Evolutionary conservation across 1,139 yeast species (phyloP).

Genomic region (Ogataea hybrid): DNA sequence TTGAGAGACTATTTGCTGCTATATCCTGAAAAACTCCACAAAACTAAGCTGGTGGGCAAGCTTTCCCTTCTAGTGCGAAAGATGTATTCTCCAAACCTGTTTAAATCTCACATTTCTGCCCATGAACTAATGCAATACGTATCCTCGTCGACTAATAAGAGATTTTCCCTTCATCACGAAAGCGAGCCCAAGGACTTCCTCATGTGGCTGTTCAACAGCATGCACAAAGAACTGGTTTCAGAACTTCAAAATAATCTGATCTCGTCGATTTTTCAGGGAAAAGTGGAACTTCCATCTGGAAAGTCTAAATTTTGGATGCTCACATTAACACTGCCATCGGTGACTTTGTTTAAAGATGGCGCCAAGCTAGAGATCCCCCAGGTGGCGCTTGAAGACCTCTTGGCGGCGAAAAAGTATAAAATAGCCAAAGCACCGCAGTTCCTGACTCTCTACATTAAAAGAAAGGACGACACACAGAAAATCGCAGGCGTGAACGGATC

Average conservation of each 20-base stretch:
- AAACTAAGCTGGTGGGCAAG: conserved; percentile 26
- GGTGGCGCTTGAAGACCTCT: conserved; percentile 43
- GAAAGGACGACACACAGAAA: conserved; percentile 39
- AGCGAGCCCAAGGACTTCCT: conserved; percentile 56
- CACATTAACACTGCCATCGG: conserved; percentile 56
- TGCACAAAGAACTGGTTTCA: conserved; percentile 38
- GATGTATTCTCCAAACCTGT: conserved; percentile 61
- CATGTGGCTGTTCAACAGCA: conserved; percentile 55
- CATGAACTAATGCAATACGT: conserved; percentile 59
- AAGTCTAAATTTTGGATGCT: conserved; percentile 56
- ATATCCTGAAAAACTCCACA: conserved; percentile 23
- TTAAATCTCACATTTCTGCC: conserved; percentile 63
- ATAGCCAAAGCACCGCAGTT: conserved; percentile 50
- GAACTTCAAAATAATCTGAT: conserved; percentile 24
- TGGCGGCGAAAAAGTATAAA: conserved; percentile 44
- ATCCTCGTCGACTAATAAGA: conserved; percentile 40
- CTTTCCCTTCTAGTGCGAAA: conserved; percentile 47
- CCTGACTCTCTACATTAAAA: conserved; percentile 54
- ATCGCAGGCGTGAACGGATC: conserved; percentile 36
- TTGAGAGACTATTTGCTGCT: conserved; percentile 52
- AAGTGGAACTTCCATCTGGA: conserved; percentile 33
- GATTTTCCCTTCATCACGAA: conserved; percentile 38
- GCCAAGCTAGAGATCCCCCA: conserved; percentile 49
- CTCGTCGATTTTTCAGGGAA: conserved; percentile 51
- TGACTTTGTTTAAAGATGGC: conserved; percentile 51